Evolutionary conservation across 257 asterid species (phyloP).

Genomic region (Coffea eugenioides): DNA sequence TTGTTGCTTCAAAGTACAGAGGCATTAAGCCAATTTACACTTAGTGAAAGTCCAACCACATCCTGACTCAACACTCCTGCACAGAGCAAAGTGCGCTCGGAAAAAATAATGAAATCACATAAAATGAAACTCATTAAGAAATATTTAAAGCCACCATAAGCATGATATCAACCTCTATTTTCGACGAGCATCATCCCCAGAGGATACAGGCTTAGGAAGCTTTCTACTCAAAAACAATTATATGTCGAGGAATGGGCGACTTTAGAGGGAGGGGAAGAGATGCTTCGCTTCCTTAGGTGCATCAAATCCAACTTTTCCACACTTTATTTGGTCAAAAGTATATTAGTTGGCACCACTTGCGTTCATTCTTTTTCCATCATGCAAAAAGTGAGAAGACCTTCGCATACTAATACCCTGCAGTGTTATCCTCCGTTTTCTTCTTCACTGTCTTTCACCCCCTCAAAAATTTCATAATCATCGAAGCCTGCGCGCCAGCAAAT

Average conservation of each 20-base stretch:
- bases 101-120: not conserved
- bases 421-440: slow-evolving; percentile 53
- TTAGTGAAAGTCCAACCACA: no score
- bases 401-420: not conserved
- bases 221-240: not conserved
- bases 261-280: not conserved
- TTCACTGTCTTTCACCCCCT: slow-evolving; percentile 60
- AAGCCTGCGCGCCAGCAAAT: slow-evolving; percentile 56
- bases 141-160: no score
- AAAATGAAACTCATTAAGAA: no score
- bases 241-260: not conserved
- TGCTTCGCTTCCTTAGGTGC: not conserved
- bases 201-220: not conserved
- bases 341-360: not conserved
- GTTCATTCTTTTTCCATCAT: not conserved
- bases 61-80: no score
- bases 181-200: not conserved
- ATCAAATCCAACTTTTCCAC: not conserved
- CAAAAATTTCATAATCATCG: slow-evolving; percentile 74
- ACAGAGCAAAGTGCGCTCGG: not conserved
- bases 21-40: no score
- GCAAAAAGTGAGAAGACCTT: not conserved
- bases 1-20: no score
- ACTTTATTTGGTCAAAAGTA: not conserved
- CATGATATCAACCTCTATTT: not conserved